These are phyloP conservation scores for Wickerhamiella nectarea DNA, from an alignment of 805 yeast genomes.

Conservation along the genomic window DNA sequence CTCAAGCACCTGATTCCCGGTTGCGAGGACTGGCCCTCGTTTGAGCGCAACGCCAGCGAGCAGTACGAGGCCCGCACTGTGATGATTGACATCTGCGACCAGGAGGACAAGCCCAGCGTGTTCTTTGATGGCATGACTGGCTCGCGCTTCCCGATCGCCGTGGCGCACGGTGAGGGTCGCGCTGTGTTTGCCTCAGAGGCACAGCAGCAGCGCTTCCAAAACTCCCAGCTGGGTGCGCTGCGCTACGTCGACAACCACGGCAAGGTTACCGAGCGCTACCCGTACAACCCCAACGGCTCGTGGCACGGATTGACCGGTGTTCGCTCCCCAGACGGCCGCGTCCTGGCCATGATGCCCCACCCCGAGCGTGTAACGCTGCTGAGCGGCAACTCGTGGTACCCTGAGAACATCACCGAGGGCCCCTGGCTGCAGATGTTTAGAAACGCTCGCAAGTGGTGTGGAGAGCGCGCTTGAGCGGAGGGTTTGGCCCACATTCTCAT, in stretches of 20 bases:
- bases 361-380: constrained; percentile 88
- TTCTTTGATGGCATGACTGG: constrained; percentile 86
- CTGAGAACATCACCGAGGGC: constrained; percentile 34
- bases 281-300: constrained; percentile 94
- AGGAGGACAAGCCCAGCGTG: constrained; percentile 36
- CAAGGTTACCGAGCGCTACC: constrained; percentile 64
- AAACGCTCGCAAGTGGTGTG: constrained; percentile 91
- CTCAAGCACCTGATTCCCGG: constrained; percentile 84
- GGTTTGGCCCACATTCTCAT: too few species aligned
- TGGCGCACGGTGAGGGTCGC: constrained; percentile 97
- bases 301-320: constrained; percentile 89
- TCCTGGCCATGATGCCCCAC: constrained; percentile 97
- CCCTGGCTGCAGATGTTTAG: constrained; percentile 93
- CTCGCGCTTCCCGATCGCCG: constrained; percentile 89
- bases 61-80: constrained; percentile 93
- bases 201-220: constrained; percentile 36
- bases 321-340: constrained; percentile 81
- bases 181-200: constrained; percentile 49
- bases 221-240: constrained; percentile 42
- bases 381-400: constrained; percentile 87
- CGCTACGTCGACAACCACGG: constrained; percentile 90
- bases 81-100: constrained; percentile 61
- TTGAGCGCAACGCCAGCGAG: constrained; percentile 80
- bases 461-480: too few species aligned
- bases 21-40: constrained; percentile 87